Base-by-base conservation (phyloP, 2,329 filamentous ascomycete species). In the Aspergillus sp. region DNA sequence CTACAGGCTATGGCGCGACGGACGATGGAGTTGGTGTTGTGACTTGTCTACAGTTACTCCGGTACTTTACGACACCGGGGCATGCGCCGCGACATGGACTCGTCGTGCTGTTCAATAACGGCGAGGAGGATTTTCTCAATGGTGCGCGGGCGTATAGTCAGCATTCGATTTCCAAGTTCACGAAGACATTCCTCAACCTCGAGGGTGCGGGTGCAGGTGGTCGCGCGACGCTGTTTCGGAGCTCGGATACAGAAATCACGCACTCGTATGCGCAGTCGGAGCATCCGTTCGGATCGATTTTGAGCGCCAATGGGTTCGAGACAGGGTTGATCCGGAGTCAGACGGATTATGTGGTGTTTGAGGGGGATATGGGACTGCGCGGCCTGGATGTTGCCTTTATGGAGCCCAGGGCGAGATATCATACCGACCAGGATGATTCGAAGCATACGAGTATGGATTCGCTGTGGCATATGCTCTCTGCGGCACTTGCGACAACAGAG, bases 401-500 rank as follows among this genome's bases (percentile, higher is more conserved):
- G 72, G 82, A 84, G 55, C 91, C 91, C 1, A 80, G 93, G 45
- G 80, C 89, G 17, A 77, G 88, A 49, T 98, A 98, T 61, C 93
- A 98, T 64, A 97, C 91, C 0, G 80, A 88, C 51, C 83, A 95
- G 61, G 93, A 98, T 64, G 88, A 95, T 62, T 77, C 84, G 2
- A 81, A 81, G 35, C 89, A 96, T 67, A 86, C 90, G 1, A 76
- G 68, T 48, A 63, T 66, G 49, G 73, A 79, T 44, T 83, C 81
- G 3, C 69, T 97, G 17, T 97, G 90, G 90, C 90, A 97, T 66
- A 97, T 98, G 93, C 76, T 98, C 33, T 94, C 88, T 33, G 84
- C 84, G 12, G 83, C 90, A 5, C 71, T 96, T 20, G 80, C 83
- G 5, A 93, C 90, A 0, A 82, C 88, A 19, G 77, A 84, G 59